Percentiles rank a stretch among this genome's conserved stretches.
These are phyloP conservation scores for Claviceps sorghi DNA, from an alignment of 2,329 filamentous ascomycete species.

Conservation along the genomic window DNA sequence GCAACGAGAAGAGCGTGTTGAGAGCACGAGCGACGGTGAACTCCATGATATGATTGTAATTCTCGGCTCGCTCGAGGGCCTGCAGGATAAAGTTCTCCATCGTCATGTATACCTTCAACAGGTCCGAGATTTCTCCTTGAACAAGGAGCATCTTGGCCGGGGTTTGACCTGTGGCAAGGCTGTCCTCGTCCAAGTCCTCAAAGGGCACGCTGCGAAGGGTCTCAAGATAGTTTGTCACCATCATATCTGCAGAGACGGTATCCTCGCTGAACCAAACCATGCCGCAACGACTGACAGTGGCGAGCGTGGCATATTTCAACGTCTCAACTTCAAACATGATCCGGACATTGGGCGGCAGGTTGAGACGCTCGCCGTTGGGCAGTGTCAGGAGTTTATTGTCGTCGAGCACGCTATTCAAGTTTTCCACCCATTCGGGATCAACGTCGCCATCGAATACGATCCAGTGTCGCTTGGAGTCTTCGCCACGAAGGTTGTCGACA, in stretches of 20 bases:
- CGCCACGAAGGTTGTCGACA: conserved; percentile 93
- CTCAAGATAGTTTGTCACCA: conserved; percentile 82
- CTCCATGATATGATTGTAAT: conserved; percentile 95
- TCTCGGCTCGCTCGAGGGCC: conserved; percentile 59
- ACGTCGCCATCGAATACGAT: conserved; percentile 99
- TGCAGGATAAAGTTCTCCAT: conserved; percentile 69
- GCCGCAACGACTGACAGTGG: conserved; percentile 97
- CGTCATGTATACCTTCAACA: conserved; percentile 61
- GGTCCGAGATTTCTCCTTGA: conserved; percentile 65
- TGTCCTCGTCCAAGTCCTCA: conserved; percentile 91
- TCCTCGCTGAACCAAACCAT: conserved; percentile 99
- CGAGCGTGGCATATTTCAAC: conserved; percentile 89
- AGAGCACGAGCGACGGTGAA: conserved; percentile 84
- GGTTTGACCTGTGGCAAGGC: conserved; percentile 57
- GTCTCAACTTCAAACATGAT: conserved; percentile 99
- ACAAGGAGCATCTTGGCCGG: conserved; percentile 65
- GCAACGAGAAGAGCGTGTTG: conserved; percentile 82
- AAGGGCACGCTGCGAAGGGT: conserved; percentile 70
- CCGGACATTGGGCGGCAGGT: conserved; percentile 82
- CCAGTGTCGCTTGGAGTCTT: conserved; percentile 95
- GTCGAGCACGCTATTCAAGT: conserved; percentile 97
- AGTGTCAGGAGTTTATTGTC: conserved; percentile 97
- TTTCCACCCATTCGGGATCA: conserved; percentile 98
- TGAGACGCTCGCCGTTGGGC: conserved; percentile 95
- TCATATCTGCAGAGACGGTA: conserved; percentile 83